A percentile compares a stretch with the other conserved stretches of the same genome.
Evolutionary conservation across 139 green algal genomes (phyloP).

Genomic region (Medakamo hakoo): DNA sequence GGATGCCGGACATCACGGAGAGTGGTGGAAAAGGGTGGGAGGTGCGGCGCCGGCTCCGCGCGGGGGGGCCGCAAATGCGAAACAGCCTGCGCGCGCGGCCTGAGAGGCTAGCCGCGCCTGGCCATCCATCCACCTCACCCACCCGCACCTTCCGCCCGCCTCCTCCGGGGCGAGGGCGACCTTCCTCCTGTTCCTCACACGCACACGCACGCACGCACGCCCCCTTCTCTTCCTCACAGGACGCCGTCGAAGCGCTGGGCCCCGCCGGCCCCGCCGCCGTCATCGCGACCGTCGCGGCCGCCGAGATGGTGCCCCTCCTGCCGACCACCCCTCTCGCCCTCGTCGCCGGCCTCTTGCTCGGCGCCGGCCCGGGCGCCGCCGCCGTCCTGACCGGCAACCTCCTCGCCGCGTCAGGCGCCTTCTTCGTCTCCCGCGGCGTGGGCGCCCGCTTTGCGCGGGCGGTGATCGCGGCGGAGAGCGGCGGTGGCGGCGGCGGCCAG

Average conservation of each 20-base stretch:
- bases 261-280: slow-evolving; percentile 41
- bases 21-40: no score
- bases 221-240: no score
- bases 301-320: slow-evolving; percentile 68
- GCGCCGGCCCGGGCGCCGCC: slow-evolving; percentile 30
- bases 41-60: no score
- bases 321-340: slow-evolving; percentile 63
- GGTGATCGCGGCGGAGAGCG: slow-evolving; percentile 4
- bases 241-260: slow-evolving; percentile 42
- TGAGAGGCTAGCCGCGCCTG: no score
- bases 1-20: no score
- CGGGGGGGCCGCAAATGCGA: no score
- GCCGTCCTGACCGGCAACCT: slow-evolving; percentile 11
- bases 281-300: slow-evolving; percentile 33
- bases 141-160: no score
- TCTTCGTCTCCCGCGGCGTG: slow-evolving; percentile 13
- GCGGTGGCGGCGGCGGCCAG: neutral
- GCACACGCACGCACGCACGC: no score
- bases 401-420: slow-evolving; percentile 11
- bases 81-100: no score
- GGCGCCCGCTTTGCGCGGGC: slow-evolving; percentile 6
- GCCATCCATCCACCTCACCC: no score
- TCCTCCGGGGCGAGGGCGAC: no score
- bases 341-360: slow-evolving; percentile 62
- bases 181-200: no score